Conservation (phyloP, 1,284 basidiomycete genomes). For the Sporisorium graminicola region DNA sequence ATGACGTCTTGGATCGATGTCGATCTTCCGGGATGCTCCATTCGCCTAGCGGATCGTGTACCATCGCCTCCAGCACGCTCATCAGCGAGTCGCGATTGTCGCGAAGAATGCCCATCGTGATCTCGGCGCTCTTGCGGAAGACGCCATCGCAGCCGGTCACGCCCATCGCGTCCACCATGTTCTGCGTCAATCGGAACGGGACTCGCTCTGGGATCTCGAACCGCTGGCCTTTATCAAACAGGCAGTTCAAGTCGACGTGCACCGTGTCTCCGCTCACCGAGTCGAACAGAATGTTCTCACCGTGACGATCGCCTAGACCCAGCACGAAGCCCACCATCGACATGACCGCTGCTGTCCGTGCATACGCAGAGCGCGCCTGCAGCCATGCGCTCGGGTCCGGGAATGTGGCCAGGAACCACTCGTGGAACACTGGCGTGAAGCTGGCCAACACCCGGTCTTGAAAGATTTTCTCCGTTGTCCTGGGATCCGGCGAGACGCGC, state of each 20-base stretch:
- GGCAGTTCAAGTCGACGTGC: conserved; percentile 97
- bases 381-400: conserved; percentile 97
- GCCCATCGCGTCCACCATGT: conserved; percentile 91
- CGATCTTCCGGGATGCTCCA: conserved; percentile 79
- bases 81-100: conserved; percentile 94
- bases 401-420: conserved; percentile 97
- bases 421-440: conserved; percentile 87
- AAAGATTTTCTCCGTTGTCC: conserved; percentile 77
- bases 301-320: conserved; percentile 96
- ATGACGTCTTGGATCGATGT: conserved; percentile 53
- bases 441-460: conserved; percentile 74
- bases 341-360: conserved; percentile 94
- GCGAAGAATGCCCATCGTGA: conserved; percentile 87
- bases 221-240: conserved; percentile 92
- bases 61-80: conserved; percentile 96
- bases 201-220: conserved; percentile 93
- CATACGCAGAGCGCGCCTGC: conserved; percentile 85
- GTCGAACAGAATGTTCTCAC: conserved; percentile 96
- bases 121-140: conserved; percentile 91
- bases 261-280: conserved; percentile 88
- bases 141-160: conserved; percentile 94
- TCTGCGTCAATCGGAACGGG: conserved; percentile 95
- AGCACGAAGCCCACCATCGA: conserved; percentile 98
- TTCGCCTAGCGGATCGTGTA: conserved; percentile 96
- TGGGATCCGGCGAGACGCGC: conserved; percentile 72